These are phyloP conservation scores for Dendrobium huoshanense DNA, from an alignment of 106 monocot species.

Conservation along the genomic window DNA sequence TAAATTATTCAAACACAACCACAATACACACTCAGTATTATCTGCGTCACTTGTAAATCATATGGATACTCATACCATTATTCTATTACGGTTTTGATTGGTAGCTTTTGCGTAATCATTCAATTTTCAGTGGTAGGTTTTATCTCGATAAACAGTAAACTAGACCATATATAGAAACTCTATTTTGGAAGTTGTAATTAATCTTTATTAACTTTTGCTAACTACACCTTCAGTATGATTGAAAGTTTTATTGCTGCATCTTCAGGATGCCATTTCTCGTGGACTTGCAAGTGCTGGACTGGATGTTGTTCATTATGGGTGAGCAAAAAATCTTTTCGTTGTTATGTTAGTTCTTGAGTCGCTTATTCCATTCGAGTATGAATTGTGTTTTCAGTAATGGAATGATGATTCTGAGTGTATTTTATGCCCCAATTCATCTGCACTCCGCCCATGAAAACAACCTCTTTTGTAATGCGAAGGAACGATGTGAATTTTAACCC, in stretches of 20 bases:
- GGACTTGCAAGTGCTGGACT: slow-evolving; percentile 65
- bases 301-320: slow-evolving; percentile 94
- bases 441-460: neutral
- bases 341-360: neutral
- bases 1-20: neutral
- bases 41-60: neutral
- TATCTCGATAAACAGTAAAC: neutral
- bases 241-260: neutral
- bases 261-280: slow-evolving; percentile 81
- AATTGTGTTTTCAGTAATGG: neutral
- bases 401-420: neutral
- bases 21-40: neutral
- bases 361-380: neutral
- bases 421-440: neutral
- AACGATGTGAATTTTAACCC: slow-evolving; percentile 1
- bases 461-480: neutral
- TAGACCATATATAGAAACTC: neutral
- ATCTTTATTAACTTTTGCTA: neutral
- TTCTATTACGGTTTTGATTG: neutral
- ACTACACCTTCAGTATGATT: neutral
- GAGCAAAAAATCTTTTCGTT: slow-evolving; percentile 14
- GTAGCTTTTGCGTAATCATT: neutral
- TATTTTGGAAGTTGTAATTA: neutral
- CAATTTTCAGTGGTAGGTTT: neutral
- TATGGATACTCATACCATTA: neutral